Base-by-base conservation (phyloP, 257 asterid genomes). In the Solanum pennellii region DNA sequence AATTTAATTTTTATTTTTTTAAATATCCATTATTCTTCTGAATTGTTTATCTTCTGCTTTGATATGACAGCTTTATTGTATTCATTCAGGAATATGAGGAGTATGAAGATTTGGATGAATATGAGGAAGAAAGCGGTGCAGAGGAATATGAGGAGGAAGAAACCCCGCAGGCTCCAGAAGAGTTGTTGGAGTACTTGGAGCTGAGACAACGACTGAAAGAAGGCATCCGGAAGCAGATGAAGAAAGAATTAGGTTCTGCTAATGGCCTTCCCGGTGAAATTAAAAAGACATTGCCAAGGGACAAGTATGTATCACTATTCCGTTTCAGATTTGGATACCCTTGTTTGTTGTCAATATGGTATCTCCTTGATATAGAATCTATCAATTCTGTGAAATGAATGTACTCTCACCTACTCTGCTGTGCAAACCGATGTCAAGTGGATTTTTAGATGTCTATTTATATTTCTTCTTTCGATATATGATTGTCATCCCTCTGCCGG, bases 151-250 rank as follows among this genome's bases (percentile, higher is more conserved):
- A 91, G 86, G 92, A 91, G 84, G 93, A 90, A 88, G 96, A 91
- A 90, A 87, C 86, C 86, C 93, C 89, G 75, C 91, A 90, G 89
- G 97, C 97, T 65, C 90, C 97, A 52, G 92, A 90, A 89, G 99
- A 94, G 89, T 94, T 89, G 89, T 87, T 92, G 94, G 95, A 94
- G 72, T 97, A 94, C 89, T 94, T 97, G 74, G 94, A 88, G 85
- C 87, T 93, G 85, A 93, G 99, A 92, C 94, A 94, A 87, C 91
- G 86, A 23, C 62, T 95, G 77, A 97, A 97, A 89, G 98, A 95
- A 60, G 74, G 87, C 1, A 79, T 91, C 80, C 92, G 95, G 86
- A 93, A 91, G 92, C 80, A 92, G 94, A 91, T 92, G 94, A 95
- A 91, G 91, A 93, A 95, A 86, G 96, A 94, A 59, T 45, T 68